Evolutionary conservation across 78 protist genomes (phyloP).

Genomic region (Dictyostelium intermedium): DNA sequence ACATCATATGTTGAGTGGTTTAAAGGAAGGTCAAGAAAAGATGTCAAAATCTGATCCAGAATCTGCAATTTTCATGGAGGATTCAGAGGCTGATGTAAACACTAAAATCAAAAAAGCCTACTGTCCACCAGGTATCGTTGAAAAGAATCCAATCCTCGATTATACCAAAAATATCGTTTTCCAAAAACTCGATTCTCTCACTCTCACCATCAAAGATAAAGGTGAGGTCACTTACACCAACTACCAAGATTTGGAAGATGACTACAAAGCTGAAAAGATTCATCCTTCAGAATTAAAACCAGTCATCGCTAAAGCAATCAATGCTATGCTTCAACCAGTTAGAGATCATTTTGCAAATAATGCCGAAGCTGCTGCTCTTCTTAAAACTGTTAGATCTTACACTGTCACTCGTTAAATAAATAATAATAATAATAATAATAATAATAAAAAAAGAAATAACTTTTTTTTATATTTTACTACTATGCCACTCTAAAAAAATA

Average conservation of each 20-base stretch:
- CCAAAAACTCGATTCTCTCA: conserved; percentile 47
- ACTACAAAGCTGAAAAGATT: conserved; percentile 28
- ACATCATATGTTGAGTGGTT: conserved; percentile 97
- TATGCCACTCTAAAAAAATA: neutral
- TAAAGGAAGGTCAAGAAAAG: conserved; percentile 94
- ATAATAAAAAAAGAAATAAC: neutral
- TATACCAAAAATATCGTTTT: conserved; percentile 71
- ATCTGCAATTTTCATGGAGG: conserved; percentile 99
- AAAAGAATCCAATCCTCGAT: conserved; percentile 80
- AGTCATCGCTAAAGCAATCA: conserved; percentile 85
- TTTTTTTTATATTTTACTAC: no score
- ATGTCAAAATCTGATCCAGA: conserved; percentile 98
- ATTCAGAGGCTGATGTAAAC: conserved; percentile 89
- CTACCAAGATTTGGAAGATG: conserved; percentile 41
- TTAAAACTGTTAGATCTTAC: conserved; percentile 80
- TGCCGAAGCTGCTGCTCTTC: conserved; percentile 84
- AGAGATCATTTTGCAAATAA: conserved; percentile 87
- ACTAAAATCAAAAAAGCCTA: conserved; percentile 89
- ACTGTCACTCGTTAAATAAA: conserved; percentile 79
- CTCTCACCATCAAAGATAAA: conserved; percentile 19
- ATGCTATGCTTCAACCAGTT: conserved; percentile 92
- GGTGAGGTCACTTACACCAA: conserved; percentile 50
- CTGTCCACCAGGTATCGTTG: conserved; percentile 87
- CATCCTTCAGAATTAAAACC: conserved; percentile 92
- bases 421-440: neutral